Percentiles rank a stretch among this genome's conserved stretches.
phyloP scores from a whole-genome alignment of 1,139 yeast genomes.

The Suhomyces coccinellae region DNA sequence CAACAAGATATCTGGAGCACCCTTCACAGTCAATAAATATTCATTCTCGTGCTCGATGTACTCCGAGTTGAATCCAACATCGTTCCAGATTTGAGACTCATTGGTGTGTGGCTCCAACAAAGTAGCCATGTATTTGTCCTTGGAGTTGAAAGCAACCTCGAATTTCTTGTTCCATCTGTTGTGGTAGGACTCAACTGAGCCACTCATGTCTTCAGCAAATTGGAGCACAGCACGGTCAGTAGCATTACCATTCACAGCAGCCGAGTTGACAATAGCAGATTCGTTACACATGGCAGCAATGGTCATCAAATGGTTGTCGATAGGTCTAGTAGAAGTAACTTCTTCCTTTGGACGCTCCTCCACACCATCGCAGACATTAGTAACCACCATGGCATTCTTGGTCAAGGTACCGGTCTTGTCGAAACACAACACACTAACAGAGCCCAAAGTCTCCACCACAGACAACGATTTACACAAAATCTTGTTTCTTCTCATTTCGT shows the following conservation, averaged over 20 bases:
- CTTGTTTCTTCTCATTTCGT: conserved; percentile 29
- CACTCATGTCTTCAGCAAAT: conserved; percentile 30
- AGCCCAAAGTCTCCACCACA: conserved; percentile 37
- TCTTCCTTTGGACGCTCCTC: conserved; percentile 16
- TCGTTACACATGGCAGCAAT: conserved; percentile 45
- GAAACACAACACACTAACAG: conserved; percentile 35
- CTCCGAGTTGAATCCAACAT: conserved; percentile 14
- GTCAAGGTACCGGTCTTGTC: conserved; percentile 42
- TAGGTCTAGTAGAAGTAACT: conserved; percentile 5
- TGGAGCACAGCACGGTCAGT: conserved; percentile 49
- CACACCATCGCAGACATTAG: conserved; percentile 26
- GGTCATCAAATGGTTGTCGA: conserved; percentile 20
- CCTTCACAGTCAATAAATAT: conserved; percentile 40
- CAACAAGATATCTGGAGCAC: conserved; percentile 52
- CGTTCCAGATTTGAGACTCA: conserved; percentile 14
- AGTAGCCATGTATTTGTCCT: conserved; percentile 49
- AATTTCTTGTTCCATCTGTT: conserved; percentile 25
- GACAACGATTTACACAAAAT: conserved; percentile 34
- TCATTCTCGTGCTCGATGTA: conserved; percentile 14
- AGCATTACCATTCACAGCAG: conserved; percentile 45
- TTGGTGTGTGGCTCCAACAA: conserved; percentile 20
- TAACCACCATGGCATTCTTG: conserved; percentile 34
- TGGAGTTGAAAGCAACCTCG: conserved; percentile 48
- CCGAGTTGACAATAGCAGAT: conserved; percentile 28
- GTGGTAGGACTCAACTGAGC: conserved; percentile 13